phyloP scores from a whole-genome alignment of 805 yeast genomes.

The Komagataella phaffii region DNA sequence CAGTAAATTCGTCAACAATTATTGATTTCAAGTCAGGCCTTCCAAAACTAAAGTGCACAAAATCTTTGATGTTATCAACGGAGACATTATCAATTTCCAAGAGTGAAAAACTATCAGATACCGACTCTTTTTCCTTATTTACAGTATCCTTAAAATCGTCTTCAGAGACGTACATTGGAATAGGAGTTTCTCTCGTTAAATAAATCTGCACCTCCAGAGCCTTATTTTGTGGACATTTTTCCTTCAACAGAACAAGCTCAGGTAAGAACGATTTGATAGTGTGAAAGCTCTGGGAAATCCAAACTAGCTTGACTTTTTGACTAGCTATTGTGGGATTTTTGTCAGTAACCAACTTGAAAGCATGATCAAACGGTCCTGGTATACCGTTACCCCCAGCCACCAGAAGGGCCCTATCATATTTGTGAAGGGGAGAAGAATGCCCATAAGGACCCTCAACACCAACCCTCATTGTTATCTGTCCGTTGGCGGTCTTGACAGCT shows the following conservation, averaged over 20 bases:
- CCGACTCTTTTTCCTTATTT: neutral
- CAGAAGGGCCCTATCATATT: constrained; percentile 40
- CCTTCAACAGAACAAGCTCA: constrained; percentile 23
- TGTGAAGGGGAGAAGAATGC: constrained; percentile 28
- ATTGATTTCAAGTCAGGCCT: constrained; percentile 25
- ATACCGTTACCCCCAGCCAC: constrained; percentile 70
- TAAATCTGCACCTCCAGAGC: constrained; percentile 18
- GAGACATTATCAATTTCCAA: constrained; percentile 10
- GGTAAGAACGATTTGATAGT: constrained; percentile 37
- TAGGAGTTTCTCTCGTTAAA: constrained; percentile 19
- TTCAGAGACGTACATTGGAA: neutral
- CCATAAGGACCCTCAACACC: constrained; percentile 67
- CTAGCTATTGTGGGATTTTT: constrained; percentile 7
- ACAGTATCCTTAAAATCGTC: neutral
- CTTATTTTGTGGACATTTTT: constrained; percentile 5
- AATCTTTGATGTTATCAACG: constrained; percentile 15
- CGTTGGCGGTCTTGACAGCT: constrained; percentile 15
- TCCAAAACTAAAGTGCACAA: constrained; percentile 28
- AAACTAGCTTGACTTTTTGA: constrained; percentile 32
- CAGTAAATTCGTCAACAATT: constrained; percentile 21
- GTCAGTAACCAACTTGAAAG: constrained; percentile 14
- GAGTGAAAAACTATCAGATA: neutral
- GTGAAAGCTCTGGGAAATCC: constrained; percentile 46
- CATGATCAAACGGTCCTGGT: constrained; percentile 38
- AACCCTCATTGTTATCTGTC: constrained; percentile 17